Base-by-base conservation (phyloP, 495 filamentous ascomycete species). In the Penicillium manginii region DNA sequence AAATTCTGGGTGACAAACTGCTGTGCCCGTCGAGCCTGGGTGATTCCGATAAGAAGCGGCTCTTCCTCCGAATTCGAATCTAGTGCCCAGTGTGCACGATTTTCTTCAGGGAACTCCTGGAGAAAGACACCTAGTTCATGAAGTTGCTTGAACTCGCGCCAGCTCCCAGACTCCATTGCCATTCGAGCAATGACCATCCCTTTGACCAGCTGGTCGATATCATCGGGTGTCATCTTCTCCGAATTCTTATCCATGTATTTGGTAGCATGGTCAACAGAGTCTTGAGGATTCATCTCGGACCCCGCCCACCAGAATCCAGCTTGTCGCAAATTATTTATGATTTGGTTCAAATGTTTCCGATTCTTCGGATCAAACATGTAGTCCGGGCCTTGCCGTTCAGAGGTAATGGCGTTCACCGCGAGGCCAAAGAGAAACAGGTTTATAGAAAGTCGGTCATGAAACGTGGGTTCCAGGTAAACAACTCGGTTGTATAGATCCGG, bases 281-380 rank as follows among this genome's bases (percentile, higher is more conserved):
- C 82, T 5, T 66, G 48, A 5, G 96, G 79, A 58, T 93, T 84
- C 12, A 78, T 76, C 0, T 86, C 84, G 57, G 89, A 91, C 35
- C 92, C 91, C 9, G 88, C 87, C 81, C 93, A 96, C 75, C 92
- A 94, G 65, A 97, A 96, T 40, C 89, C 89, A n/a, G 91, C 87
- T 65, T 96, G 89, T 22, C 90, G 81, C 31, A 98, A 75, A 67
- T 98, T 97, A 51, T 79, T 81, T 14, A 93, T 87, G 1, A 93
- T 77, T 29, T 83, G 74, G 45, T 83, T 74, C 0, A 97, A 76
- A 50, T 80, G 74, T 40, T 83, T 86, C 22, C 82, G 71, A 64
- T 91, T 93, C 7, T 81, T 83, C 0, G 84, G 80, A 54, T 96
- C 86, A 63, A 96, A 97, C 65, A 98, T 88, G 64, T 96, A 98